phyloP scores from a whole-genome alignment of 805 yeast genomes.

The Saccharomycopsis fermentans region DNA sequence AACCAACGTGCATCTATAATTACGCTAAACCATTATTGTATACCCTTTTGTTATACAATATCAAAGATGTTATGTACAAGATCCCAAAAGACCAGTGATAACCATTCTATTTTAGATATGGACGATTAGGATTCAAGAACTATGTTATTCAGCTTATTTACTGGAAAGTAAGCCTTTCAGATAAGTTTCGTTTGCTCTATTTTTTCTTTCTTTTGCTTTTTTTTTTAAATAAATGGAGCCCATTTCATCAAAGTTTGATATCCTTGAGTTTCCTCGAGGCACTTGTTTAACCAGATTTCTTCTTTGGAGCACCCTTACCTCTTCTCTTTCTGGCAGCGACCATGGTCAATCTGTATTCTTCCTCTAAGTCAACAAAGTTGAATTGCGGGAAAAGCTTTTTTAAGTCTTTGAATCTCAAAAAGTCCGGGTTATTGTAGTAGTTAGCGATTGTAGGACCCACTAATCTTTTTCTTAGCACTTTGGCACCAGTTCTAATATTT shows the following conservation, averaged over 20 bases:
- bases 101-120: neutral
- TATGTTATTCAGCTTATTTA: neutral
- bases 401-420: constrained; percentile 54
- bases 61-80: neutral
- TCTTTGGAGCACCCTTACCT: constrained; percentile 84
- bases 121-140: neutral
- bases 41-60: neutral
- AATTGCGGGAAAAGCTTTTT: constrained; percentile 40
- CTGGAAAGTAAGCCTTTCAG: too few relatives aligned
- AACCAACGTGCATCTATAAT: neutral
- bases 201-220: too few relatives aligned
- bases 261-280: too few relatives aligned
- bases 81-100: neutral
- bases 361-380: constrained; percentile 55
- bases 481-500: constrained; percentile 59
- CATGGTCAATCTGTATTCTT: constrained; percentile 57
- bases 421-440: constrained; percentile 68
- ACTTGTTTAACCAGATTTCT: constrained; percentile 41
- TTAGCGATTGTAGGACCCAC: constrained; percentile 61
- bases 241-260: too few relatives aligned
- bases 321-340: constrained; percentile 63
- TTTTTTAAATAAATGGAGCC: neutral
- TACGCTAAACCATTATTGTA: neutral
- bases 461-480: constrained; percentile 54
- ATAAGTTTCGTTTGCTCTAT: too few relatives aligned